Conservation (phyloP, 2,329 filamentous ascomycete genomes). For the Penicillium corylophilum region DNA sequence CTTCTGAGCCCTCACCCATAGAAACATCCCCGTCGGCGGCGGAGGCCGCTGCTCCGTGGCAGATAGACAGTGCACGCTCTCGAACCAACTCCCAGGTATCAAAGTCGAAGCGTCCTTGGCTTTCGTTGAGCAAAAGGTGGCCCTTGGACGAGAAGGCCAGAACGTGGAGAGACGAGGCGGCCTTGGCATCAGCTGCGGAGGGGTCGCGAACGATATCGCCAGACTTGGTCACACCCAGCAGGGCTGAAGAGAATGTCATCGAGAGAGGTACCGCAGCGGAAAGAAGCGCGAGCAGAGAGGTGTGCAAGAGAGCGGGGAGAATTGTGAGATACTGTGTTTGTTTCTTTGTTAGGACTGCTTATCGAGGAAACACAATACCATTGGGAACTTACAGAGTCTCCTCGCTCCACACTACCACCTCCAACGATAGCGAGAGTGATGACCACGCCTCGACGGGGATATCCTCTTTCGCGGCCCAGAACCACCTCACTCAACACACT, state of each 20-base stretch:
- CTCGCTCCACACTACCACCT: slow-evolving; percentile 35
- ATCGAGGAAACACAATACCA: not conserved
- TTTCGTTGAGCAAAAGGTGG: slow-evolving; percentile 74
- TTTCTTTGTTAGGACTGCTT: slow-evolving; percentile 3
- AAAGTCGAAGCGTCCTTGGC: slow-evolving; percentile 74
- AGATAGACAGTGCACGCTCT: slow-evolving; percentile 64
- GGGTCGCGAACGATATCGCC: slow-evolving; percentile 58
- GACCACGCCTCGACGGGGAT: slow-evolving; percentile 44
- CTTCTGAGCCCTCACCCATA: slow-evolving; percentile 43
- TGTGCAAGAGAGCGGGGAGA: slow-evolving; percentile 79
- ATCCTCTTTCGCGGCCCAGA: slow-evolving; percentile 43
- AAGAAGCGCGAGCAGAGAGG: slow-evolving; percentile 73
- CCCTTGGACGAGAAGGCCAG: slow-evolving; percentile 75
- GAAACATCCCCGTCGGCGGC: slow-evolving; percentile 45
- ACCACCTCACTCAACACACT: slow-evolving; percentile 39
- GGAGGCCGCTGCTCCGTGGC: slow-evolving; percentile 51
- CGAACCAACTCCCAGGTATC: slow-evolving; percentile 73
- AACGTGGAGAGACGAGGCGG: slow-evolving; percentile 73
- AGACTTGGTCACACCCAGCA: slow-evolving; percentile 57
- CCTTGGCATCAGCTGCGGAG: slow-evolving; percentile 59
- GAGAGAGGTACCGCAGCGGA: slow-evolving; percentile 80
- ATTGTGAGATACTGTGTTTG: slow-evolving; percentile 67
- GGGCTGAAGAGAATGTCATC: slow-evolving; percentile 65
- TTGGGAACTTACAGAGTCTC: slow-evolving; percentile 36
- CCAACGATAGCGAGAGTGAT: slow-evolving; percentile 44